Conservation (phyloP, 2,329 filamentous ascomycete genomes). For the Aspergillus fructus region DNA sequence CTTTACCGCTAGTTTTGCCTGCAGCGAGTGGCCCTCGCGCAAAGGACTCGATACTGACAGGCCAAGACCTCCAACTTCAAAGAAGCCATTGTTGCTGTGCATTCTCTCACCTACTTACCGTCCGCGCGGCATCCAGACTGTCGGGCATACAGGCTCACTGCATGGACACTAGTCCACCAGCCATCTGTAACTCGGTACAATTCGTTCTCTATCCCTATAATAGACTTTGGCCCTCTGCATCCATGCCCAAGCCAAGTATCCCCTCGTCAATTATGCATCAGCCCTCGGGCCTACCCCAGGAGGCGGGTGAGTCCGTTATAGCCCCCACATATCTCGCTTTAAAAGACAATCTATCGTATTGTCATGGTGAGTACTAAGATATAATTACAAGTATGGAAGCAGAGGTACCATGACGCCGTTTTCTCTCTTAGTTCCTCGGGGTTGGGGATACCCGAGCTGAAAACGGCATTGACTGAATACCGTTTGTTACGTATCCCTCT, state of each 20-base stretch:
- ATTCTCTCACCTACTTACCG: conserved; percentile 22
- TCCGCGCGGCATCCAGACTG: conserved; percentile 26
- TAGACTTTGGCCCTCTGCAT: conserved; percentile 19
- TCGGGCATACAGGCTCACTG: conserved; percentile 19
- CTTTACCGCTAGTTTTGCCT: conserved; percentile 23
- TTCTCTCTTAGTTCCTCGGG: neutral
- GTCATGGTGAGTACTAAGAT: neutral
- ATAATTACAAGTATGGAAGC: neutral
- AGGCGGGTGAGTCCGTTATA: neutral
- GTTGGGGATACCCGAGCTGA: neutral
- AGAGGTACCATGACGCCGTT: neutral
- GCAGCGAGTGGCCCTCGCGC: neutral
- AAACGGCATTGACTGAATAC: neutral
- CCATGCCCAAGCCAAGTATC: conserved; percentile 19
- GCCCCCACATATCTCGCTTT: neutral
- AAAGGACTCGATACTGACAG: neutral
- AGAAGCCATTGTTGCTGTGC: conserved; percentile 15
- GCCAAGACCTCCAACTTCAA: neutral
- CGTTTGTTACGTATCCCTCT: neutral
- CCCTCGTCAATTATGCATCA: neutral
- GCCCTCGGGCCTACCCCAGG: neutral
- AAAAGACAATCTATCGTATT: neutral
- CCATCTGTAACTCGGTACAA: neutral
- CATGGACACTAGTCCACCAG: neutral
- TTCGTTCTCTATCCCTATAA: conserved; percentile 7